Evolutionary conservation across 768 basidiomycete genomes (phyloP), one percentile per base, ranked within the genome.

Genomic region (Serpula lacrymans): DNA sequence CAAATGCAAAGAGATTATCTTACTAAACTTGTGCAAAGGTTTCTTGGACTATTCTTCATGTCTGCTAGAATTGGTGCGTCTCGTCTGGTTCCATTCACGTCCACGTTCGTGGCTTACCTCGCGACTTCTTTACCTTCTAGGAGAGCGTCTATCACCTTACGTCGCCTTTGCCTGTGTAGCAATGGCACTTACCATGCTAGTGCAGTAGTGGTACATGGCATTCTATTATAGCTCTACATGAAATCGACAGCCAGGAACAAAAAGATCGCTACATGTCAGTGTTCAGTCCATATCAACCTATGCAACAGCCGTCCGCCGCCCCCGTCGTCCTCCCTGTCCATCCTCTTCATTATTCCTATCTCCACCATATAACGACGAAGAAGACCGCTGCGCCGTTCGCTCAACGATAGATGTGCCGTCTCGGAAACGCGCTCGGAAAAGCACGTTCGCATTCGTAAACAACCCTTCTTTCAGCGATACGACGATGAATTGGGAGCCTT

Each of bases 401-500:
- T 95, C 89, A 18, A 95, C 91, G 38, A 95, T 73, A 17, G 84
- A 88, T 4, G 93, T 98, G 3, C 94, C 95, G 54, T 99, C 93
- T 22, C 90, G 74, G 72, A 98, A 97, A 39, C 88, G 78, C 11
- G 94, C 87, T 24, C 84, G 77, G 74, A 98, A 99, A 23, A 97
- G 69, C 10, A 93, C 94, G 54, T 99, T 98, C 27, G 95, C 96
- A 52, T 98, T 97, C 7, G 91, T 92, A 68, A 98, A 98, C 32
- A 97, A 71, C 5, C 95, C 95, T 54, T 98, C 96, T 64, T 98
- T 98, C 41, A 98, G 70, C 14, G 86, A 90, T 42, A 98, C 95
- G 36, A 98, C 96, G 55, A 98, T 96, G 67, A 97, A 99, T 60
- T 99, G 96, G 12, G 87, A 88, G 29, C 95, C 95, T 66, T 92